These are phyloP conservation scores for Neofusicoccum sp. DNA, from an alignment of 2,329 filamentous ascomycete genomes.

Conservation along the genomic window DNA sequence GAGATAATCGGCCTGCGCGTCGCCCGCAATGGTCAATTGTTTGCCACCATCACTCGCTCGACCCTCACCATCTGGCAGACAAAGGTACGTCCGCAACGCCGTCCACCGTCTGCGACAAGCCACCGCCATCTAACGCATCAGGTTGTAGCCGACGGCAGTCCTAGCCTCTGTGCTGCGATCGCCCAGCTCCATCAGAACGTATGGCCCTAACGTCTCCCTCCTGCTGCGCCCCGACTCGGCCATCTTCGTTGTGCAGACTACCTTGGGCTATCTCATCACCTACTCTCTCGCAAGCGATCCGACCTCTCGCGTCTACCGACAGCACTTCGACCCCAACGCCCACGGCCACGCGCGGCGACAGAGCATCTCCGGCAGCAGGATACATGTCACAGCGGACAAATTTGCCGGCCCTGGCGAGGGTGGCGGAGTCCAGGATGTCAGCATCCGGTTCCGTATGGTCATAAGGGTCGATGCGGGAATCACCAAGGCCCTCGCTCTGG, in stretches of 20 bases:
- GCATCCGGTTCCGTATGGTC: slow-evolving; percentile 91
- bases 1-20: slow-evolving; percentile 72
- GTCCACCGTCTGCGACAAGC: slow-evolving; percentile 19
- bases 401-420: slow-evolving; percentile 73
- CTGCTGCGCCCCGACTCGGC: slow-evolving; percentile 87
- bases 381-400: slow-evolving; percentile 37
- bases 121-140: slow-evolving; percentile 9
- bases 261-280: slow-evolving; percentile 83
- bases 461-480: slow-evolving; percentile 98
- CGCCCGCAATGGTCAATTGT: slow-evolving; percentile 76
- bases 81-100: slow-evolving; percentile 59
- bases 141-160: slow-evolving; percentile 76
- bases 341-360: slow-evolving; percentile 49
- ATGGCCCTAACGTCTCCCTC: slow-evolving; percentile 81
- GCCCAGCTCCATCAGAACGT: slow-evolving; percentile 71
- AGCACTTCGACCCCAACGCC: slow-evolving; percentile 64
- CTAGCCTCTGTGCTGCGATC: slow-evolving; percentile 84
- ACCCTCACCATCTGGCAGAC: slow-evolving; percentile 96
- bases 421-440: slow-evolving; percentile 78
- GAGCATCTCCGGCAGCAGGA: slow-evolving; percentile 41
- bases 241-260: slow-evolving; percentile 87
- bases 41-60: slow-evolving; percentile 81
- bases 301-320: slow-evolving; percentile 78
- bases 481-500: slow-evolving; percentile 78
- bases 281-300: slow-evolving; percentile 88